Conservation (phyloP, 1,139 yeast species). For the Hanseniaspora uvarum region DNA sequence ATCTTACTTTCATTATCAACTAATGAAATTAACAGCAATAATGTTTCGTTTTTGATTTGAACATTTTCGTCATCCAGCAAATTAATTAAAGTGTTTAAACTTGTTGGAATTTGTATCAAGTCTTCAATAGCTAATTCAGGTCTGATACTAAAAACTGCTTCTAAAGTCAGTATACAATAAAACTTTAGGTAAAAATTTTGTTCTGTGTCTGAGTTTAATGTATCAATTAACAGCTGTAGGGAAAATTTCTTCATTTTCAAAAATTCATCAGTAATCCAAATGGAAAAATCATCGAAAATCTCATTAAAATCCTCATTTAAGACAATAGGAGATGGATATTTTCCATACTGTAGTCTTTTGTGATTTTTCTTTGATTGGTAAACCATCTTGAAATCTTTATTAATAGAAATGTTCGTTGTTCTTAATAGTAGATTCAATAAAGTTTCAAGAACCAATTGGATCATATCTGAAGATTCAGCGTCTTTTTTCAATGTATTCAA, state of each 20-base stretch:
- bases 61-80: constrained; percentile 66
- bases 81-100: constrained; percentile 63
- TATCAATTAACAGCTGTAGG: constrained; percentile 47
- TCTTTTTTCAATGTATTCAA: constrained; percentile 60
- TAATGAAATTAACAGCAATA: constrained; percentile 69
- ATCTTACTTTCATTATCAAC: constrained; percentile 37
- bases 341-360: constrained; percentile 64
- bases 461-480: constrained; percentile 55
- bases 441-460: constrained; percentile 78
- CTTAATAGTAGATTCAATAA: constrained; percentile 69
- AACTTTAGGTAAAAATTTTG: constrained; percentile 62
- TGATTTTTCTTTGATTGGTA: constrained; percentile 34
- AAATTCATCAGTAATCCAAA: constrained; percentile 92
- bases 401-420: constrained; percentile 37
- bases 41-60: constrained; percentile 83
- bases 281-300: constrained; percentile 66
- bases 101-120: constrained; percentile 63
- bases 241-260: constrained; percentile 53
- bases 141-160: constrained; percentile 72
- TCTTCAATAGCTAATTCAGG: constrained; percentile 65
- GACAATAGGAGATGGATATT: constrained; percentile 70
- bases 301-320: constrained; percentile 42
- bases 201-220: constrained; percentile 29
- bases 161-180: constrained; percentile 74
- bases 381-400: constrained; percentile 10